Evolutionary conservation across 352 stramenopile genomes (phyloP).

Genomic region (Lagenidium giganteum): DNA sequence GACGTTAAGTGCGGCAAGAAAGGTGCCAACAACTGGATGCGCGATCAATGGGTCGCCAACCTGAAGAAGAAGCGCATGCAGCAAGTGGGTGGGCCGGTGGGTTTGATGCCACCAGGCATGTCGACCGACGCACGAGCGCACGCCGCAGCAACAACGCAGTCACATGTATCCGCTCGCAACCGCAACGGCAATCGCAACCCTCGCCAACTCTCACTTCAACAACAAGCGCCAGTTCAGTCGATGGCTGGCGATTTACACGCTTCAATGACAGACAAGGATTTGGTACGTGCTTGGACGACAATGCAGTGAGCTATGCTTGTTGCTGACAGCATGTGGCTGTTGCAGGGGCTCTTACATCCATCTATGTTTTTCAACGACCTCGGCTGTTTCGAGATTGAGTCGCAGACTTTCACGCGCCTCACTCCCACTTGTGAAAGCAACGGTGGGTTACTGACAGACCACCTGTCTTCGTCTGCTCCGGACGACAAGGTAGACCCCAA

Average conservation of each 20-base stretch:
- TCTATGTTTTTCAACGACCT: constrained; percentile 38
- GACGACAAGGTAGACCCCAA: no score
- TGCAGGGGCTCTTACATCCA: constrained; percentile 10
- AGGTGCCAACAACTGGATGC: constrained; percentile 41
- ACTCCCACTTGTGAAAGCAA: constrained; percentile 10
- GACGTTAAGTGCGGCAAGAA: constrained; percentile 10
- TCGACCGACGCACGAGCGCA: neutral
- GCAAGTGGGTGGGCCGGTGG: no score
- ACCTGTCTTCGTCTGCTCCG: neutral
- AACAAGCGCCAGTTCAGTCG: no score
- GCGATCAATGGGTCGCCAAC: constrained; percentile 66
- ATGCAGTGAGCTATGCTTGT: constrained; percentile 1
- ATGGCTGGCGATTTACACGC: no score
- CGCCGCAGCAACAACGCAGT: constrained; percentile 8
- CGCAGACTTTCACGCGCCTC: constrained; percentile 36
- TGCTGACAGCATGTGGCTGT: no score
- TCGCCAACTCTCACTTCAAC: no score
- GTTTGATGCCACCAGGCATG: no score
- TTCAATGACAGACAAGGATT: no score
- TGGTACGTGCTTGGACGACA: no score
- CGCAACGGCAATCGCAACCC: no score
- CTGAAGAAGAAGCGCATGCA: constrained; percentile 49
- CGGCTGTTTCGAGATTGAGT: constrained; percentile 45
- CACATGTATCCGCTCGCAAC: no score
- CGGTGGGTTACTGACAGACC: no score